Evolutionary conservation across 2,329 filamentous ascomycete species (phyloP).

Genomic region (Claviceps sp.): DNA sequence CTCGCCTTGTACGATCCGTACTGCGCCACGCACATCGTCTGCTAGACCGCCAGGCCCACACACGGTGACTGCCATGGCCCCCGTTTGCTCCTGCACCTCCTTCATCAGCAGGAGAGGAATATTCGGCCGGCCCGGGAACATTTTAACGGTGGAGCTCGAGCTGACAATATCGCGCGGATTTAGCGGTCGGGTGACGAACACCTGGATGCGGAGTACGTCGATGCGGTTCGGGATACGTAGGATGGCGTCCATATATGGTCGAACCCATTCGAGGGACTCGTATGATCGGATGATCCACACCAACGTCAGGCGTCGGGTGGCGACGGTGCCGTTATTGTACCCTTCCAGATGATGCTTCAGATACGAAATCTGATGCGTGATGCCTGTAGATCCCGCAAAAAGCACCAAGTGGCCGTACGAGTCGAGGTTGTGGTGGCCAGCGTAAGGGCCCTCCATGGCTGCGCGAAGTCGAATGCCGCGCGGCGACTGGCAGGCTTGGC

Average conservation of each 20-base stretch:
- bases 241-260: slow-evolving; percentile 67
- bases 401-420: slow-evolving; percentile 88
- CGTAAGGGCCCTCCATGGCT: slow-evolving; percentile 82
- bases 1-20: slow-evolving; percentile 47
- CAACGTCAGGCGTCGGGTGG: slow-evolving; percentile 68
- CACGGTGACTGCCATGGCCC: slow-evolving; percentile 77
- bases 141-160: slow-evolving; percentile 68
- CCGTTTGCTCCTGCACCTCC: slow-evolving; percentile 70
- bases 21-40: slow-evolving; percentile 60
- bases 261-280: slow-evolving; percentile 84
- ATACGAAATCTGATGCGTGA: slow-evolving; percentile 89
- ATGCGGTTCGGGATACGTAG: slow-evolving; percentile 67
- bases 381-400: slow-evolving; percentile 84
- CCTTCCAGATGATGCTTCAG: slow-evolving; percentile 63
- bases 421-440: slow-evolving; percentile 67
- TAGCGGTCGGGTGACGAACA: slow-evolving; percentile 82
- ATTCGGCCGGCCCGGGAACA: slow-evolving; percentile 83
- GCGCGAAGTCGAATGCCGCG: slow-evolving; percentile 51
- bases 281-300: slow-evolving; percentile 89
- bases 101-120: slow-evolving; percentile 64
- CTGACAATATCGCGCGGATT: slow-evolving; percentile 71
- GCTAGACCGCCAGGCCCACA: slow-evolving; percentile 64
- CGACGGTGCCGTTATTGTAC: slow-evolving; percentile 56
- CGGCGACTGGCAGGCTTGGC: slow-evolving; percentile 45
- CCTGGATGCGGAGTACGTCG: slow-evolving; percentile 70